Base-by-base conservation (phyloP, 2,329 filamentous ascomycete species). In the Colletotrichum sp. region DNA sequence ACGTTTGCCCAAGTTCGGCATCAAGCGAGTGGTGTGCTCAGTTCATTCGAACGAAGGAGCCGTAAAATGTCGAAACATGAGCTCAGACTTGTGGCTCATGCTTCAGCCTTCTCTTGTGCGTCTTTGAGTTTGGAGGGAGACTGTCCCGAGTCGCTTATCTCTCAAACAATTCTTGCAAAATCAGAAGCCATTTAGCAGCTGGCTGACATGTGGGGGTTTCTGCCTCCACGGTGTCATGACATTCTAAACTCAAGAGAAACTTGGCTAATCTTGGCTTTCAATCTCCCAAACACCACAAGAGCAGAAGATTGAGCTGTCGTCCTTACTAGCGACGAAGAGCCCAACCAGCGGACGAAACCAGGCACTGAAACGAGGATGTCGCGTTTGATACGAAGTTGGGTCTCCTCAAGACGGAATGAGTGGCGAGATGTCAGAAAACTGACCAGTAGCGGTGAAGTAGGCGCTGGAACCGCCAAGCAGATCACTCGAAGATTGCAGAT, bases 11-110 rank as follows among this genome's bases (percentile, higher is more conserved):
- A 39, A 65, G n/a, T n/a, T 71, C 13, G 24, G 34, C 32, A 24
- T 57, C 26, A 49, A 52, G 28, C n/a, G 67, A 59, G 59, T 18
- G 24, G 36, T 13, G 52, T 15, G 59, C n/a, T 64, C 24, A 18
- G 62, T 66, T 72, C 55, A 18, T 72, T 72, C 32, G 21, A 49
- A 24, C 12, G 30, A 36, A 28, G 28, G 6, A 15, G 16, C n/a
- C 26, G 28, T 32, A 5, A 36, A 28, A 55, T 34, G n/a, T 28
- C 69, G 72, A 75, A 63, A 72, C 72, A 55, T 15, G 30, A 57
- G 39, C 63, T 68, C 69, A 34, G 69, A 75, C 63, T n/a, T 28
- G 16, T n/a, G 72, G 39, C 30, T 72, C 36, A 75, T 68, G 69
- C 62, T 63, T 39, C 7, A 10, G 16, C 28, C n/a, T 15, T 44